Evolutionary conservation across 2,329 filamentous ascomycete species (phyloP), one percentile per base, ranked within the genome.

Genomic region (Xylaria sp.): DNA sequence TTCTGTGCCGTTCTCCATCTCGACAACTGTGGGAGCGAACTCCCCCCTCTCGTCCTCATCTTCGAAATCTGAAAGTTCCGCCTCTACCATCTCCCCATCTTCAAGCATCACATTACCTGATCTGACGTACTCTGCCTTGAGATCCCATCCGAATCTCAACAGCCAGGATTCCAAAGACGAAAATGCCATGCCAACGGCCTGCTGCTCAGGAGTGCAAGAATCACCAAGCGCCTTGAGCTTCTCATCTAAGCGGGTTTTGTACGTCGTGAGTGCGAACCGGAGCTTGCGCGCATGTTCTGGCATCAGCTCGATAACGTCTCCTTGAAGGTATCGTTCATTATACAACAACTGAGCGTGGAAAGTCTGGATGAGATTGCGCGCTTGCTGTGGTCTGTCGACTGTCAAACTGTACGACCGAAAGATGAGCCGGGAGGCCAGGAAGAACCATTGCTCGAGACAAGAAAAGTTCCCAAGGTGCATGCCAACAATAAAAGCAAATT

Each of bases 361-460:
- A 0, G 85, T 82, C 54, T 81, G 81, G 13, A 90, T 78, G 39
- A 90, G 79, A n/a, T 77, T 75, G 1, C 78, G 78, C 12, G 82
- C 82, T 39, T 90, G 82, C 0, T 69, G 63, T 0, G 88, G 87
- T 1, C 80, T 79, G 3, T 76, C 73, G 25, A 79, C 67, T 0
- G 82, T 79, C 1, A 90, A 83, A 10, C 73, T 71, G 73, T 85
- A 83, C 1, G 86, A 84, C 31, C 84, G 83, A 56, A 90, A 82
- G 12, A 89, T 73, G 41, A 89, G 75, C 57, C 81, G 83, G 48
- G 86, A 81, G 3, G 85, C 77, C 69, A 89, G 82, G 73, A 88
- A 83, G 81, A 84, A 87, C 89, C 88, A 91, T 70, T 91, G 88
- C 69, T 89, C 86, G 52, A 89, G 80, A 72, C 88, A 90, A 9